A percentile compares a stretch with the other conserved stretches of the same genome.
These are phyloP conservation scores for Dipodascopsis tothii DNA, from an alignment of 805 yeast genomes.

Conservation along the genomic window DNA sequence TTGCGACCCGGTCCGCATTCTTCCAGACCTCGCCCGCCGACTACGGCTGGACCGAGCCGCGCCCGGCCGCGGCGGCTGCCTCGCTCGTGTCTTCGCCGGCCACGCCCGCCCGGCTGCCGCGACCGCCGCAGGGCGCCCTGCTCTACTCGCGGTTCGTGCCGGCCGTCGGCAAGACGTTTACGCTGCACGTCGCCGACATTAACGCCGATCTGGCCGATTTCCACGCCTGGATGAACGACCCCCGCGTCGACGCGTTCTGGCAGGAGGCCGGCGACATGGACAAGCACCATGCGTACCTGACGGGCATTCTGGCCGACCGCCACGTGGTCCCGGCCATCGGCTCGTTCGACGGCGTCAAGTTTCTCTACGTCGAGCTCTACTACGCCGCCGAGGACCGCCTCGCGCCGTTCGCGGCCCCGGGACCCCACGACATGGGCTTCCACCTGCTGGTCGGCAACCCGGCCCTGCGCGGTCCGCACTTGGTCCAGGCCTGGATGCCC, in stretches of 20 bases:
- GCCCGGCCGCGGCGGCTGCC: neutral
- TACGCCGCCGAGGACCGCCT: slow-evolving; percentile 26
- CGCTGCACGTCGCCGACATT: slow-evolving; percentile 9
- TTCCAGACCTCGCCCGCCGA: neutral
- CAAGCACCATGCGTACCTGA: slow-evolving; percentile 18
- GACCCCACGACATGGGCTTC: slow-evolving; percentile 25
- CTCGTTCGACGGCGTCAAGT: slow-evolving; percentile 18
- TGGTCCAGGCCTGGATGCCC: slow-evolving; percentile 24
- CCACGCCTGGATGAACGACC: slow-evolving; percentile 24
- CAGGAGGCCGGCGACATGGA: slow-evolving; percentile 15
- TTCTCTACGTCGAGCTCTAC: slow-evolving; percentile 26
- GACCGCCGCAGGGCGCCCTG: slow-evolving; percentile 7
- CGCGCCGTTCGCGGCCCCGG: slow-evolving; percentile 19
- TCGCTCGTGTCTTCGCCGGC: neutral
- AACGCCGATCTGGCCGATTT: slow-evolving; percentile 14
- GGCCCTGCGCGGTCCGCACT: slow-evolving; percentile 26
- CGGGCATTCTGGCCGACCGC: slow-evolving; percentile 9
- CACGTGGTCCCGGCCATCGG: slow-evolving; percentile 23
- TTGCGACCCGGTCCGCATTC: neutral
- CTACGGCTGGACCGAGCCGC: neutral
- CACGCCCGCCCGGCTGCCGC: neutral
- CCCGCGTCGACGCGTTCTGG: slow-evolving; percentile 26
- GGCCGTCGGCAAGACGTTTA: slow-evolving; percentile 10
- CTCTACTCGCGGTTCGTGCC: slow-evolving; percentile 24
- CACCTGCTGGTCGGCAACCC: slow-evolving; percentile 26